Evolutionary conservation across 208 protist species (phyloP), one percentile per base, ranked within the genome.

Genomic region (Trypanosoma theileri): DNA sequence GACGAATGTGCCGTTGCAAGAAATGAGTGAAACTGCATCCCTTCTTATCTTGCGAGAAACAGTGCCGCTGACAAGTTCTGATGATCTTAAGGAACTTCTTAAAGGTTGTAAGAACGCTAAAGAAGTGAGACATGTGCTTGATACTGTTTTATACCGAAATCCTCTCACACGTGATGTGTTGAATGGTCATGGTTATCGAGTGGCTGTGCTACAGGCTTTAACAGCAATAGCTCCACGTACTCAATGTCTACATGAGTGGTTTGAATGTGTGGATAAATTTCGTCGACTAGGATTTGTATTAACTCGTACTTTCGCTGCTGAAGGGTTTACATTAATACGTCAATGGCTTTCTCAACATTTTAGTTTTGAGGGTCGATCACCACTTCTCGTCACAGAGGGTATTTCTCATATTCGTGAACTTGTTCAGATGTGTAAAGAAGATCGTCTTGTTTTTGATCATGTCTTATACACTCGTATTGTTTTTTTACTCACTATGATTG

Each of bases 401-500:
- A 68, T 87, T 44, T 63, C 77, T 13, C 80, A 91, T 73, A 85
- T 88, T 45, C 74, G 77, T 28, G 82, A 94, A 70, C 72, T 96
- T 42, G 78, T 91, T 52, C 75, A 81, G 26, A 87, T 87, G 77
- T 92, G 85, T 69, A 81, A 84, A 22, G 88, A 94, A 77, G 91
- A 96, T 62, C 54, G 74, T 11, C 71, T 94, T 16, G 82, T 91
- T 19, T 92, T 94, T 70, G 91, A 96, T 59, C 83, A 96, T 60
- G 91, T 96, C 6, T 80, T 96, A 2, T 94, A 92, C 75, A 89
- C 91, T 26, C 85, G 91, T 46, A 87, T 94, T 26, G 75, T 93
- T 0, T 92, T 92, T 77, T 69, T 96, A 16, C 58, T 93, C 62
- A 96, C 91, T n/a, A 91, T 93, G 84, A 84, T 93, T 64, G 88